phyloP scores from a whole-genome alignment of 2,329 filamentous ascomycete genomes.

The Pseudocercospora crystallina region DNA sequence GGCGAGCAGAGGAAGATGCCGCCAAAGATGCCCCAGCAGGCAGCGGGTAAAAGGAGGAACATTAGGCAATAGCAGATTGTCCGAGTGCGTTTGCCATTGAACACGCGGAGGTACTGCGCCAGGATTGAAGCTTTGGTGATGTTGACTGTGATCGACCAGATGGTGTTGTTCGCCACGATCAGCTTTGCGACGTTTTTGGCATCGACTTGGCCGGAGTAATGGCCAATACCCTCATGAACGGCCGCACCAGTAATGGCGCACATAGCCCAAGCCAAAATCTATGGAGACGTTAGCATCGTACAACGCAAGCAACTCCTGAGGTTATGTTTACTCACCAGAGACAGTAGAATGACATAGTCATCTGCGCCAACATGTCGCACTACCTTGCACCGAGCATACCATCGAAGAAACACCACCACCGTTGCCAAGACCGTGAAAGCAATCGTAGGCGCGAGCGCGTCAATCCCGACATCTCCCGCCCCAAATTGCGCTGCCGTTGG shows the following conservation, averaged over 20 bases:
- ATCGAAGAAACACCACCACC: slow-evolving; percentile 34
- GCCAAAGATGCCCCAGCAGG: slow-evolving; percentile 37
- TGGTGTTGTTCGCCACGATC: slow-evolving; percentile 34
- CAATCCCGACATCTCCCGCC: slow-evolving; percentile 30
- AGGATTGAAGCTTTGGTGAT: slow-evolving; percentile 50
- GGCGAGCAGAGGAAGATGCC: slow-evolving; percentile 45
- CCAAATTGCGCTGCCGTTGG: slow-evolving; percentile 21
- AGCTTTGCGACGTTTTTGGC: slow-evolving; percentile 28
- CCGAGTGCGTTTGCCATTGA: slow-evolving; percentile 38
- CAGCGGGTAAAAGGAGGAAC: slow-evolving; percentile 28
- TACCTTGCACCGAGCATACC: slow-evolving; percentile 36
- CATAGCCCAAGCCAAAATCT: slow-evolving; percentile 33
- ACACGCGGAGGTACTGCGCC: slow-evolving; percentile 51
- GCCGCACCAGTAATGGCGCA: slow-evolving; percentile 29
- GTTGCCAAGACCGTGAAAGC: slow-evolving; percentile 33
- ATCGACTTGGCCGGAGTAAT: slow-evolving; percentile 20
- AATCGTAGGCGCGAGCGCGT: slow-evolving; percentile 34
- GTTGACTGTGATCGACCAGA: slow-evolving; percentile 37
- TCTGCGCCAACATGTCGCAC: slow-evolving; percentile 36
- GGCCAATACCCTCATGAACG: slow-evolving; percentile 26
- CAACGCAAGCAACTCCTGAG: not conserved
- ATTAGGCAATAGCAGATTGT: slow-evolving; percentile 41
- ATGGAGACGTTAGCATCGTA: not conserved
- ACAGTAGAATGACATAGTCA: slow-evolving; percentile 38
- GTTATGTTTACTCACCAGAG: slow-evolving; percentile 30